Evolutionary conservation across 208 protist genomes (phyloP), one percentile per base, ranked within the genome.

Genomic region (Phytomonas sp.): DNA sequence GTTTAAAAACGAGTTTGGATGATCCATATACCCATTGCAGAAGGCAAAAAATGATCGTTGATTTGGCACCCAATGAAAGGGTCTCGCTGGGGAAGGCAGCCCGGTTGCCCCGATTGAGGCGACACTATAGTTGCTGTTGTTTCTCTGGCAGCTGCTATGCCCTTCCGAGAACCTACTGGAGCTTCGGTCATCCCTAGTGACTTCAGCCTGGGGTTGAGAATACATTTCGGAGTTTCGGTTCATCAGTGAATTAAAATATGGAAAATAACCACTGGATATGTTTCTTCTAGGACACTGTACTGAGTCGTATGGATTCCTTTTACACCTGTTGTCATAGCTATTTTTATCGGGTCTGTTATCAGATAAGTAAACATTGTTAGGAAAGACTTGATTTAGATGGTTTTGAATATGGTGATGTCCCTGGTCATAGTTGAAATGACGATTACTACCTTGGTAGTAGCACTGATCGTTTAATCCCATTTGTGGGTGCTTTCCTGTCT

Each of bases 31-130:
- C 3, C 19, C 12, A 12, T 64, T 23, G 14, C 19, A 4, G 45
- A 11, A 31, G 40, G 2, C 40, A 16, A 49, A 49, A 49, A 49
- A 49, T 49, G 40, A 23, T 49, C 75, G 69, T 6, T 67, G 63
- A 29, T 71, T 69, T n/a, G 79, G 79, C 26, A 81, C 66, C 79
- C 79, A 84, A 19, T 76, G 72, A 12, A 84, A 84, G 67, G 76
- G 79, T 31, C 72, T 73, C 29, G 77, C 62, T 1, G 77, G 67
- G 23, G 37, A 62, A 4, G 73, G 56, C 29, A 84, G 63, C 11
- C 75, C 76, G 3, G 68, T 78, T 4, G 79, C 72, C 0, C 79
- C 79, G 8, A 81, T 63, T 26, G 79, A 84, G 7, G 70, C 73
- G 26, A 68, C 37, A 8, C 33, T 34, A 29, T 72, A 74, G 3